phyloP scores from a whole-genome alignment of 2,329 filamentous ascomycete species.

The Amylocarpus encephaloides region DNA sequence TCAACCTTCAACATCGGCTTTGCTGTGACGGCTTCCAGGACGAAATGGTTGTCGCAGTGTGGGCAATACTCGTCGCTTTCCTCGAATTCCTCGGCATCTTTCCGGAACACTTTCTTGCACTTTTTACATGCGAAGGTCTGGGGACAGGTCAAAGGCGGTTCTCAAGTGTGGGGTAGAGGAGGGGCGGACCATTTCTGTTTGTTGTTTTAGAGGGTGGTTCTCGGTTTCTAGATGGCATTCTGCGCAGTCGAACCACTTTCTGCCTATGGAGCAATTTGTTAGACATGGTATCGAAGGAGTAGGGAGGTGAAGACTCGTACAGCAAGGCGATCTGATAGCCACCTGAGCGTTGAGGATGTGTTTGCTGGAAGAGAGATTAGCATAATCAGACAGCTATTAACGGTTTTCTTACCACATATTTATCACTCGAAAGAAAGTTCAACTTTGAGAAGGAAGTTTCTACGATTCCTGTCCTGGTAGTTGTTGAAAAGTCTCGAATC shows the following conservation, averaged over 20 bases:
- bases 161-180: constrained; percentile 2
- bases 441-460: not conserved
- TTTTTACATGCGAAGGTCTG: constrained; percentile 90
- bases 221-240: constrained; percentile 86
- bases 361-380: constrained; percentile 56
- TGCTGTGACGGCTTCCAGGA: constrained; percentile 80
- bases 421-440: not conserved
- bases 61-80: constrained; percentile 98
- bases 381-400: not conserved
- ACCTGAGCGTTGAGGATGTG: constrained; percentile 98
- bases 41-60: constrained; percentile 97
- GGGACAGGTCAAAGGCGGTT: not conserved
- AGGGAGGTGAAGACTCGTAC: constrained; percentile 40
- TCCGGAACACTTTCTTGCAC: constrained; percentile 97
- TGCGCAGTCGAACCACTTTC: constrained; percentile 98
- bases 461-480: not conserved
- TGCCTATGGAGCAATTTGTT: constrained; percentile 45
- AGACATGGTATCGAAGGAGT: not conserved
- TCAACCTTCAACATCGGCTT: constrained; percentile 81
- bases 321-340: constrained; percentile 90
- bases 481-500: not conserved
- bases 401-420: constrained; percentile 28
- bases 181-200: constrained; percentile 65
- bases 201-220: constrained; percentile 67
- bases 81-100: constrained; percentile 86